phyloP scores from a whole-genome alignment of 306 rosid species.

The Pyrus pyrifolia region DNA sequence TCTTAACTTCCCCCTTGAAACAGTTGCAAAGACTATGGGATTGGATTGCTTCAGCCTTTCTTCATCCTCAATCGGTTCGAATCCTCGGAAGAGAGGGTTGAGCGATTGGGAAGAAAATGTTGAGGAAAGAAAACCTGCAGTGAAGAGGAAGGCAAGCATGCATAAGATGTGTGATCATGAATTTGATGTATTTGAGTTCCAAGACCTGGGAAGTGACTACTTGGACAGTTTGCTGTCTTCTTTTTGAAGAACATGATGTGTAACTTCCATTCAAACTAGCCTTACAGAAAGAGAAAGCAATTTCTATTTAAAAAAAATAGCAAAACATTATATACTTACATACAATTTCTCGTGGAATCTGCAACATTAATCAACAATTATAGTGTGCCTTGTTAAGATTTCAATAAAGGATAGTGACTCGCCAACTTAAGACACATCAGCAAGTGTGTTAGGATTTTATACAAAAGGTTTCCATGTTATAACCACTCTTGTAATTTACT shows the following conservation, averaged over 20 bases:
- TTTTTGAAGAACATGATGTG: constrained; percentile 12
- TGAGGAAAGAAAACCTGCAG: constrained; percentile 21
- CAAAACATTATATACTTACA: neutral
- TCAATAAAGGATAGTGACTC: neutral
- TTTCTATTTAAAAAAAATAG: neutral
- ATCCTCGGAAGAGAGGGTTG: constrained; percentile 30
- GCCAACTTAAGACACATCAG: too few relatives aligned
- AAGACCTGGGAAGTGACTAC: constrained; percentile 76
- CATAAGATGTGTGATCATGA: constrained; percentile 26
- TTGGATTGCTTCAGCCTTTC: constrained; percentile 3
- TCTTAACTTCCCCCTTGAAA: constrained; percentile 74
- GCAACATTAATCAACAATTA: neutral
- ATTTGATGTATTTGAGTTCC: constrained; percentile 56
- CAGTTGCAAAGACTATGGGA: constrained; percentile 37
- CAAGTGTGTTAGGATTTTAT: too few relatives aligned
- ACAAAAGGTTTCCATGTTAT: too few relatives aligned
- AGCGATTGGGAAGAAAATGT: constrained; percentile 34
- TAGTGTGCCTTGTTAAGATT: neutral
- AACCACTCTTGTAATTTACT: too few relatives aligned
- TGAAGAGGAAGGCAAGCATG: constrained; percentile 33
- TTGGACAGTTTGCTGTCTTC: constrained; percentile 73
- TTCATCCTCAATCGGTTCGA: neutral
- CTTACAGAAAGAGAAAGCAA: neutral
- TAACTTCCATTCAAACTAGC: neutral
- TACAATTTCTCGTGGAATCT: neutral